Percentiles rank a stretch among this genome's conserved stretches.
phyloP scores from a whole-genome alignment of 768 basidiomycete species.

The Pleurotus platypus region DNA sequence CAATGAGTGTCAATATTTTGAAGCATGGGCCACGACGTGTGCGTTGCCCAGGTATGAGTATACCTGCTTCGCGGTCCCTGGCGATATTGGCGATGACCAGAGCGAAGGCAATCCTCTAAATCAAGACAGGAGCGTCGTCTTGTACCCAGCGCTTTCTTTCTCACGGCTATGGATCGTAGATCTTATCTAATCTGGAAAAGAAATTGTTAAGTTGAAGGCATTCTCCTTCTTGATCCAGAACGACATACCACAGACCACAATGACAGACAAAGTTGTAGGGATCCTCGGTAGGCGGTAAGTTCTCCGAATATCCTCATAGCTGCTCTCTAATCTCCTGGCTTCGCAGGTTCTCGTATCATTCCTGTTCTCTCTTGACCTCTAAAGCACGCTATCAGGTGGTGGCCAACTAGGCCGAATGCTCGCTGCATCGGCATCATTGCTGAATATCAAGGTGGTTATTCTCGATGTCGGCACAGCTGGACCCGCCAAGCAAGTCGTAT shows the following conservation, averaged over 20 bases:
- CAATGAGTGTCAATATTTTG: neutral
- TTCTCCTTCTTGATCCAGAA: no score
- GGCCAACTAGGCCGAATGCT: constrained; percentile 99
- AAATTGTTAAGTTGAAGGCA: no score
- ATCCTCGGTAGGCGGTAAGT: constrained; percentile 49
- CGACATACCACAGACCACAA: constrained; percentile 9
- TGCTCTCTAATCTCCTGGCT: neutral
- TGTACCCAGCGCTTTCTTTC: no score
- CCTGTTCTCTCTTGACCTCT: constrained; percentile 8
- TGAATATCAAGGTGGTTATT: constrained; percentile 80
- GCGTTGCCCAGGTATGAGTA: neutral
- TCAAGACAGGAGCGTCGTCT: neutral
- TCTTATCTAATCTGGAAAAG: no score
- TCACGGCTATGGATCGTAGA: no score
- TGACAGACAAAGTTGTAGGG: constrained; percentile 46
- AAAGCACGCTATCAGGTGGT: constrained; percentile 58
- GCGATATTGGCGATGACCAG: neutral
- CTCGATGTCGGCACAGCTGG: constrained; percentile 78
- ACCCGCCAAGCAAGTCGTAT: constrained; percentile 88
- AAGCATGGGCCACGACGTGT: neutral
- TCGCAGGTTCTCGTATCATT: neutral
- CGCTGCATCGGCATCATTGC: constrained; percentile 80
- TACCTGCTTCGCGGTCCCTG: neutral
- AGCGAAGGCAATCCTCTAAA: neutral
- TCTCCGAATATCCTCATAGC: neutral